Evolutionary conservation across 768 basidiomycete species (phyloP).

Genomic region (Rhodotorula graminis): DNA sequence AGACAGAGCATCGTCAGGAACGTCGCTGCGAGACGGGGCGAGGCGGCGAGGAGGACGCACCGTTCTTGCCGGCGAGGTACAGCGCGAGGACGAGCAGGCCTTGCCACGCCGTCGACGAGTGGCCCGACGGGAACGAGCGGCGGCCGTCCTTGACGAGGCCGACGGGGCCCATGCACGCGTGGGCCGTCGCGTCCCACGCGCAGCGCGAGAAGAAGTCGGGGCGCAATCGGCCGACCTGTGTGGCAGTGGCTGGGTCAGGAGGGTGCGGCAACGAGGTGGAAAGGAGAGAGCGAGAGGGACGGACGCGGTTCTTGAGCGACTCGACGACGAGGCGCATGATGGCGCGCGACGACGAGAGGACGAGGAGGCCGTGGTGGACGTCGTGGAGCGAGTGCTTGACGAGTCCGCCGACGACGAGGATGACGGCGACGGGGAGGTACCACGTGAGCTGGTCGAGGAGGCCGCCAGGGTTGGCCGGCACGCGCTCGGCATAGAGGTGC

Average conservation of each 20-base stretch:
- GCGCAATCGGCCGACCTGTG: slow-evolving; percentile 17
- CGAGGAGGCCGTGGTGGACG: slow-evolving; percentile 21
- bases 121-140: slow-evolving; percentile 35
- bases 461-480: background rate
- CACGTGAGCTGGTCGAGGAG: slow-evolving; percentile 16
- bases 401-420: slow-evolving; percentile 3
- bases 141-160: slow-evolving; percentile 39
- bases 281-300: slow-evolving; percentile 3
- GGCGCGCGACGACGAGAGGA: background rate
- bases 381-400: slow-evolving; percentile 17
- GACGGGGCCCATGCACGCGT: slow-evolving; percentile 27
- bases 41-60: background rate
- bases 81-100: slow-evolving; percentile 36
- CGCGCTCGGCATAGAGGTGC: slow-evolving; percentile 9
- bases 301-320: slow-evolving; percentile 33
- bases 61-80: slow-evolving; percentile 39
- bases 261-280: background rate
- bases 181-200: slow-evolving; percentile 20
- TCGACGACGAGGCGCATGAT: slow-evolving; percentile 31
- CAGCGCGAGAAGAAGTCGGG: slow-evolving; percentile 39
- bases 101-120: slow-evolving; percentile 40
- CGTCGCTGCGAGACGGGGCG: too few species aligned
- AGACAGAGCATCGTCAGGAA: background rate
- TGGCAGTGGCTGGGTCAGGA: background rate
- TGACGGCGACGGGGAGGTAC: slow-evolving; percentile 1